Base-by-base conservation (phyloP, 2,329 filamentous ascomycete species). In the Biscogniauxia mediterranea region DNA sequence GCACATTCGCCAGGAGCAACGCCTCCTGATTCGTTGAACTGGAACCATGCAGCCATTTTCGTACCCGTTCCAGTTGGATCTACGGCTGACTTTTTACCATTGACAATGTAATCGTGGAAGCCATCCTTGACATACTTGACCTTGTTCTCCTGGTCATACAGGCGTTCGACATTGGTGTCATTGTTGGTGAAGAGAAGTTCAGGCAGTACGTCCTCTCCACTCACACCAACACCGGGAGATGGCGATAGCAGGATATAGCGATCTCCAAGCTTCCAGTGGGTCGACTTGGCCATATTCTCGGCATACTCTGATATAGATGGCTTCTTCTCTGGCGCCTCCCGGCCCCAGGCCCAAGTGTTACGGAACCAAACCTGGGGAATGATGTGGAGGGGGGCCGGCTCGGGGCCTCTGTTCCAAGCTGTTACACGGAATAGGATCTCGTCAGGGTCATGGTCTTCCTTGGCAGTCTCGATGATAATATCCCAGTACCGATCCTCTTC, bases 341-440 rank as follows among this genome's bases (percentile, higher is more conserved):
- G 85, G 21, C 93, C 94, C 94, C 94, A 98, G 49, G 90, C 86
- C 95, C 95, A 98, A 2, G 93, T 97, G 76, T 98, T 98, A 66
- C 94, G 88, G 81, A 97, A 98, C 92, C 93, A 97, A 57, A 97
- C 87, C 63, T 98, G 95, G 8, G 94, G 94, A 52, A 97, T 81
- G 71, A 98, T 97, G 76, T 98, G 95, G 58, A 98, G 80, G 21
- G 93, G 93, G 15, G 95, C 94, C 15, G 92, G 87, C 57, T 97
- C 92, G 6, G 92, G 91, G 17, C 95, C 94, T 69, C 95, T 87
- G 74, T 98, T 98, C 89, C 95, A 98, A 52, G 93, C 94, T 11
- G 94, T 97, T 52, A 98, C 90, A 71, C 95, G 91, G 80, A 97
- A 98, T 28, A 96, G 82, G 13, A 98, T 81, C 78, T 97, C 92